Evolutionary conservation across 371 early-diverging fungal genomes (phyloP).

Genomic region (Mucor racemosus): DNA sequence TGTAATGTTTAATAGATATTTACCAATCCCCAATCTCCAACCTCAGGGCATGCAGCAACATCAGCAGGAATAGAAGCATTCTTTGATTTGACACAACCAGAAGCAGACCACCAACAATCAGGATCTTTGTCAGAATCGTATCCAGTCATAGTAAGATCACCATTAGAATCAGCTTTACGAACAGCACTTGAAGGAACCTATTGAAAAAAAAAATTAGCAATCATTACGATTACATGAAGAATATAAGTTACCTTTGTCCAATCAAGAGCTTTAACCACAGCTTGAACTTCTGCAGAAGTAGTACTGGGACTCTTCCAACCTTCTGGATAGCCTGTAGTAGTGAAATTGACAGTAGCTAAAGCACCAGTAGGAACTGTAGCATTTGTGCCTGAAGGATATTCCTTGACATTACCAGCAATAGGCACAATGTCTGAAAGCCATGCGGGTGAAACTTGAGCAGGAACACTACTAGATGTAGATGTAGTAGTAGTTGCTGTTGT

Average conservation of each 20-base stretch:
- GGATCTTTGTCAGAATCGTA: conserved; percentile 26
- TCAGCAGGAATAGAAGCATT: conserved; percentile 43
- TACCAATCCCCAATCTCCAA: conserved; percentile 52
- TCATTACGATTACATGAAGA: background rate
- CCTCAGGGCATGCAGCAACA: conserved; percentile 41
- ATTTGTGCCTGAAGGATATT: conserved; percentile 21
- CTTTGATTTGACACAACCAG: conserved; percentile 47
- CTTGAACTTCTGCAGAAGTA: conserved; percentile 38
- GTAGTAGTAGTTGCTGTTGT: conserved; percentile 4
- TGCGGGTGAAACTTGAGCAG: conserved; percentile 34
- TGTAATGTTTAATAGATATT: too few relatives aligned
- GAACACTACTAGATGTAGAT: conserved; percentile 18
- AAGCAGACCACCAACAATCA: conserved; percentile 45
- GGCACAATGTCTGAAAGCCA: conserved; percentile 26
- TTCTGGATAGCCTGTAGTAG: conserved; percentile 38
- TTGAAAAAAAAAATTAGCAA: background rate
- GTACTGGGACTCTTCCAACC: conserved; percentile 43
- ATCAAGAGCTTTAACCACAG: conserved; percentile 45
- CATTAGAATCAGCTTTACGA: conserved; percentile 26
- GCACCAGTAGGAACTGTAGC: conserved; percentile 39
- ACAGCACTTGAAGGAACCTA: conserved; percentile 39
- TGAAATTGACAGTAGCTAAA: conserved; percentile 21
- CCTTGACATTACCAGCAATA: conserved; percentile 28
- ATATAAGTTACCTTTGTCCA: conserved; percentile 35
- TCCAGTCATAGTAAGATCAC: conserved; percentile 27